Base-by-base conservation (phyloP, 495 filamentous ascomycete genomes). In the Talaromyces adpressus region DNA sequence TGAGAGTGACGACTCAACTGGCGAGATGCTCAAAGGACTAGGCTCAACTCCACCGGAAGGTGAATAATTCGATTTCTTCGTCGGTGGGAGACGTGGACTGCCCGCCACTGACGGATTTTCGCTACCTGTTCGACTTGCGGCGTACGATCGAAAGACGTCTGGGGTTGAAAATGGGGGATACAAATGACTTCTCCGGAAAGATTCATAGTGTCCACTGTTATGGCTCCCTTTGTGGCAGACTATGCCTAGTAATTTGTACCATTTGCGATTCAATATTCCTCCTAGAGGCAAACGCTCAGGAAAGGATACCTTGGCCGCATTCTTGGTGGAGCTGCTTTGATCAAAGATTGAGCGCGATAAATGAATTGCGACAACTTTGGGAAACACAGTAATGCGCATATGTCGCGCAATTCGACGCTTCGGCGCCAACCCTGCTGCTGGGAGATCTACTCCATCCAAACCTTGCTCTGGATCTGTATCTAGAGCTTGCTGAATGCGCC, bases 191-290 rank as follows among this genome's bases (percentile, higher is more conserved):
- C 94, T 84, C 30, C 94, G 84, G 75, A 98, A 98, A 1, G 92
- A 91, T 72, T 99, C 94, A 74, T 99, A 99, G 72, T 99, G 94
- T 1, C 94, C 94, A 63, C 91, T 96, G 67, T 96, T 87, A 75
- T 99, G 94, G 64, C 89, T 95, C 20, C 94, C 94, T 70, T 96
- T 97, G 70, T 99, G 94, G 29, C 90, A 94, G 57, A 99, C 89
- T 49, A 96, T 86, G 11, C 88, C 90, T 2, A 95, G 85, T 3
- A 99, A 82, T 67, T 87, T 91, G 79, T 96, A 99, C 66, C 82
- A 89, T 62, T 84, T 88, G 64, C 87, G 87, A 58, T 86, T 84
- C 20, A 95, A 75, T 18, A 98, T 80, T 2, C 91, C 87, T 18
- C 94, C 94, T 6, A 99, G 78, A 0, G 87, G 82, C 20, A 98